phyloP scores from a whole-genome alignment of 2,329 filamentous ascomycete species.

The Didymellaceae sp. region DNA sequence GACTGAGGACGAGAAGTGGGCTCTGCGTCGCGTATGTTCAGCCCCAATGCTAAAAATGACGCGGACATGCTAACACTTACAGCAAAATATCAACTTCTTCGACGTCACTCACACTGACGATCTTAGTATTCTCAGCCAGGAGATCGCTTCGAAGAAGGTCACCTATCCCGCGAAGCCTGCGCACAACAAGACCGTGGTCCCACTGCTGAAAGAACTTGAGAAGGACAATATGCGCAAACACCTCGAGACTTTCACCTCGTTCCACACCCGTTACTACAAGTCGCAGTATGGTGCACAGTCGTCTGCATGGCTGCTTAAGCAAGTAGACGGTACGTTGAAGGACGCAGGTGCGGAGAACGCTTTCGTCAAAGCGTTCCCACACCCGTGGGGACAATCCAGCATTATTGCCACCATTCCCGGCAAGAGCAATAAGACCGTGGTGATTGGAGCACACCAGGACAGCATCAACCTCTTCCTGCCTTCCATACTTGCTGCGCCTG shows the following conservation, averaged over 20 bases:
- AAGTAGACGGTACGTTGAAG: slow-evolving; percentile 74
- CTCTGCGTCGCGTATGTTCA: slow-evolving; percentile 74
- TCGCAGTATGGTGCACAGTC: slow-evolving; percentile 81
- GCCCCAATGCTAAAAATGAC: neutral
- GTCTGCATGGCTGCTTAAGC: slow-evolving; percentile 82
- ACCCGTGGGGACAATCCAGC: slow-evolving; percentile 87
- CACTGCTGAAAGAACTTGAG: slow-evolving; percentile 71
- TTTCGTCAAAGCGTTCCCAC: slow-evolving; percentile 74
- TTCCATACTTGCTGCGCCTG: slow-evolving; percentile 81
- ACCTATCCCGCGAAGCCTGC: slow-evolving; percentile 71
- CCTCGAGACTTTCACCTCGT: slow-evolving; percentile 77
- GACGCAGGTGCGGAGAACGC: slow-evolving; percentile 74
- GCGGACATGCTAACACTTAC: neutral
- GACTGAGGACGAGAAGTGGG: slow-evolving; percentile 95
- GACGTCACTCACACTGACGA: slow-evolving; percentile 83
- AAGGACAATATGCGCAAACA: slow-evolving; percentile 79
- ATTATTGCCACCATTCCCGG: slow-evolving; percentile 93
- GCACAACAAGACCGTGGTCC: slow-evolving; percentile 69
- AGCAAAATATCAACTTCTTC: slow-evolving; percentile 90
- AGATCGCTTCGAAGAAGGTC: slow-evolving; percentile 52
- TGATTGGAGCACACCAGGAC: slow-evolving; percentile 81
- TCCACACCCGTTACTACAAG: slow-evolving; percentile 84
- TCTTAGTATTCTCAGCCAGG: slow-evolving; percentile 59
- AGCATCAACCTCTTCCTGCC: slow-evolving; percentile 93
- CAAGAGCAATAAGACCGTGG: slow-evolving; percentile 79